Evolutionary conservation across 1,284 basidiomycete genomes (phyloP), one percentile per base, ranked within the genome.

Genomic region (Cutaneotrichosporon spelunceum): DNA sequence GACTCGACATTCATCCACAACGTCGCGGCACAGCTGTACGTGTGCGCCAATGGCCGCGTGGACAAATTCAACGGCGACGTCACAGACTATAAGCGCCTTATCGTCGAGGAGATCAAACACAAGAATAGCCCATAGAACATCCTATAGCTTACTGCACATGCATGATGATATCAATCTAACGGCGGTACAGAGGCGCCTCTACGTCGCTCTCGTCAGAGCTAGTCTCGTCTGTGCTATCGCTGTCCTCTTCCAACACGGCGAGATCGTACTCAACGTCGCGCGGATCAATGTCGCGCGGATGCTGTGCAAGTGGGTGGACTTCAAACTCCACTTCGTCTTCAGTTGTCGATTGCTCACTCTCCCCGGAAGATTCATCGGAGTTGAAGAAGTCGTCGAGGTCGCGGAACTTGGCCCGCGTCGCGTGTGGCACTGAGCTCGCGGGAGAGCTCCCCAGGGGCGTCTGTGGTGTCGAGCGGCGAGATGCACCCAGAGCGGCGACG

Each of bases 1-100:
- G 93, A 96, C 83, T 91, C 93, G 75, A 82, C 89, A 56, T 93
- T 95, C 77, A 93, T 95, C 72, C 92, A 90, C 29, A 88, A 84
- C 29, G 81, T 80, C 9, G 79, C 79, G 48, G 75, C 80, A 56
- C 62, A 75, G 71, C 72, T 80, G 21, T 80, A 74, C 73, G 93
- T 98, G 1, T 96, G 93, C 71, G 89, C 87, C 19, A 90, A 95
- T 70, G 87, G 86, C 30, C 88, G 87, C 1, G 90, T 93, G 23
- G 81, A 81, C 62, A 92, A 93, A 78, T 96, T 94, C 83, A 84
- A 81, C 74, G 93, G 93, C 53, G 91, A 95, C 71, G 94, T 97
- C 1, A 85, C 91, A 67, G 86, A 85, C 48, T 97, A 97, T 83
- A 97, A 97, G 88, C 88, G 86, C 62, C 70, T 83, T 70, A 70